A percentile compares a stretch with the other conserved stretches of the same genome.
Evolutionary conservation across 2,329 filamentous ascomycete species (phyloP).

Genomic region (Exophiala dermatitidis): DNA sequence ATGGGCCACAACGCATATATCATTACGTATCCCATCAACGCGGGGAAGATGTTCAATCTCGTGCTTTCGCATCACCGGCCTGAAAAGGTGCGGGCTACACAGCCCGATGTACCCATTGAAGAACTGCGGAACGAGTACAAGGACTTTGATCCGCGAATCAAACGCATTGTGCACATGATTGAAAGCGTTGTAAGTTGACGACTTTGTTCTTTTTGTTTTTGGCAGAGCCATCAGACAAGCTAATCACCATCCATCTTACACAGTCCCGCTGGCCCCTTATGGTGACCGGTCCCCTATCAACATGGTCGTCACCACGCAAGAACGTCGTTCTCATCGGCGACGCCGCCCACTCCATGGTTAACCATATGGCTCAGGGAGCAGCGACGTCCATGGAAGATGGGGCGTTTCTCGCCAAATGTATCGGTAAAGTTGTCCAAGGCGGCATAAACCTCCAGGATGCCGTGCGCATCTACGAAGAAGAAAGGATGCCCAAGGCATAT

Average conservation of each 20-base stretch:
- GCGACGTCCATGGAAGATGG: slow-evolving; percentile 42
- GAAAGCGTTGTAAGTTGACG: not conserved
- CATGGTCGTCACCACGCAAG: slow-evolving; percentile 37
- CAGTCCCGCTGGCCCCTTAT: slow-evolving; percentile 39
- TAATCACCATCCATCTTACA: slow-evolving; percentile 15
- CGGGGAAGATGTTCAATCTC: slow-evolving; percentile 42
- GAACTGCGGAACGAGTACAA: slow-evolving; percentile 33
- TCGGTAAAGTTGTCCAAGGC: slow-evolving; percentile 33
- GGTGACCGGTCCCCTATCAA: slow-evolving; percentile 37
- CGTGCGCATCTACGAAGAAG: slow-evolving; percentile 35
- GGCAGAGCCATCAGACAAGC: too few relatives aligned
- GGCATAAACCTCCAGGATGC: slow-evolving; percentile 32
- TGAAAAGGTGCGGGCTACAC: slow-evolving; percentile 29
- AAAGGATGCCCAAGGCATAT: slow-evolving; percentile 38
- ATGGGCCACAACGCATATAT: slow-evolving; percentile 37
- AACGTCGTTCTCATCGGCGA: slow-evolving; percentile 39
- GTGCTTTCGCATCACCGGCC: slow-evolving; percentile 40
- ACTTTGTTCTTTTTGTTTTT: too few relatives aligned
- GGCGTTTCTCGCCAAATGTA: slow-evolving; percentile 35
- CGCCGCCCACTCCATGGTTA: slow-evolving; percentile 38
- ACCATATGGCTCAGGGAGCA: slow-evolving; percentile 41
- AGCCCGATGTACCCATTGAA: too few relatives aligned
- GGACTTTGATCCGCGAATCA: slow-evolving; percentile 41
- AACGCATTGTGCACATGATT: slow-evolving; percentile 38
- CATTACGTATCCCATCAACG: slow-evolving; percentile 43